phyloP scores from a whole-genome alignment of 441 rosid genomes.

The Dalechampia spathulata region DNA sequence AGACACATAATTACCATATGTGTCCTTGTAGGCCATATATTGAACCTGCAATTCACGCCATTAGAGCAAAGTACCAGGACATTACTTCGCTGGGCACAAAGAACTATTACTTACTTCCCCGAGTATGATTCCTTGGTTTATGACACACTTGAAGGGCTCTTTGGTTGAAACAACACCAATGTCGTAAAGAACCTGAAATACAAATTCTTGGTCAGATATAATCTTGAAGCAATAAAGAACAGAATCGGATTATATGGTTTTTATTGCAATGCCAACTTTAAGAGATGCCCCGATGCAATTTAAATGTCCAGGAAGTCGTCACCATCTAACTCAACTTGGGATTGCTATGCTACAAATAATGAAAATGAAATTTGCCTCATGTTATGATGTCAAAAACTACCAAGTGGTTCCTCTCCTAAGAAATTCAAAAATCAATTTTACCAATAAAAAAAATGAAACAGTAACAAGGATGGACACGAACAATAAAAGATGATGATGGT shows the following conservation, averaged over 20 bases:
- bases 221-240: background rate
- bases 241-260: slow-evolving; percentile 1
- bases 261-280: slow-evolving; percentile 2
- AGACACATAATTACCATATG: slow-evolving; percentile 63
- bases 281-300: background rate
- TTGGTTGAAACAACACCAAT: slow-evolving; percentile 84
- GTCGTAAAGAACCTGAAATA: slow-evolving; percentile 79
- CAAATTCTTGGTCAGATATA: slow-evolving; percentile 8
- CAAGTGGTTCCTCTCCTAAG: slow-evolving; percentile 11
- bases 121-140: slow-evolving; percentile 97
- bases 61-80: slow-evolving; percentile 18
- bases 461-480: background rate
- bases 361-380: background rate
- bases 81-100: background rate
- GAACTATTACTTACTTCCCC: slow-evolving; percentile 64
- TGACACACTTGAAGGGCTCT: slow-evolving; percentile 96
- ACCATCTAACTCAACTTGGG: background rate
- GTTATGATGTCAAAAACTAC: background rate
- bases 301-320: background rate
- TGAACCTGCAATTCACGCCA: slow-evolving; percentile 60
- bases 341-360: background rate
- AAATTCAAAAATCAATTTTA: background rate
- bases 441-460: background rate
- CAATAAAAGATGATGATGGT: background rate
- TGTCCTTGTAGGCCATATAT: slow-evolving; percentile 66